phyloP scores from a whole-genome alignment of 257 asterid genomes.

The Ophiorrhiza pumila region DNA sequence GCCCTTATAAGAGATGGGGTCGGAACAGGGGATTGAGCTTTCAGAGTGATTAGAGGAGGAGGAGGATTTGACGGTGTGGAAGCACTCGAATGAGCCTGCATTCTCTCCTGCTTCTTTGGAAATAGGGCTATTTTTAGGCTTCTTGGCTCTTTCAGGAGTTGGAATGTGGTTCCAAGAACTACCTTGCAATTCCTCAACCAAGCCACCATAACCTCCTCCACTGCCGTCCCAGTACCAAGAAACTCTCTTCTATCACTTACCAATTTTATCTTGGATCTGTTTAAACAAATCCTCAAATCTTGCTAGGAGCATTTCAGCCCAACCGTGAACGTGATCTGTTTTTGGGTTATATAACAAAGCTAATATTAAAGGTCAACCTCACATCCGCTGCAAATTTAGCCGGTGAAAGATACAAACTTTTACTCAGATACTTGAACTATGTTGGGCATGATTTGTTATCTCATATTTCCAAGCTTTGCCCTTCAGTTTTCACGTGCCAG shows the following conservation, averaged over 20 bases:
- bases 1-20: constrained; percentile 61
- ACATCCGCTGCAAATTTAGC: constrained; percentile 73
- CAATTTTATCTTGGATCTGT: constrained; percentile 58
- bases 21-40: constrained; percentile 27
- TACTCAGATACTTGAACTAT: too few relatives aligned
- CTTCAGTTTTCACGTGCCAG: too few relatives aligned
- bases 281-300: constrained; percentile 71
- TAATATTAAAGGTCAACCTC: constrained; percentile 79
- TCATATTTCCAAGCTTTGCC: too few relatives aligned
- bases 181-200: constrained; percentile 68
- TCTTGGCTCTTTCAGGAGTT: constrained; percentile 49
- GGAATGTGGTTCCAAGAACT: constrained; percentile 68
- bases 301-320: constrained; percentile 58
- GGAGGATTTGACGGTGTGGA: constrained; percentile 43
- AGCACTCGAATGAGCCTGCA: constrained; percentile 70
- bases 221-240: constrained; percentile 20
- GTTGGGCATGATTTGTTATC: too few relatives aligned
- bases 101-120: constrained; percentile 45
- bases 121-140: constrained; percentile 39
- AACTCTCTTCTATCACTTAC: constrained; percentile 28
- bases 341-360: constrained; percentile 90
- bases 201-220: constrained; percentile 14
- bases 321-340: constrained; percentile 59
- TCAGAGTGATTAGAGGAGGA: background rate
- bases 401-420: constrained; percentile 49